Evolutionary conservation across 1,284 basidiomycete species (phyloP).

Genomic region (Phlebopus sp.): DNA sequence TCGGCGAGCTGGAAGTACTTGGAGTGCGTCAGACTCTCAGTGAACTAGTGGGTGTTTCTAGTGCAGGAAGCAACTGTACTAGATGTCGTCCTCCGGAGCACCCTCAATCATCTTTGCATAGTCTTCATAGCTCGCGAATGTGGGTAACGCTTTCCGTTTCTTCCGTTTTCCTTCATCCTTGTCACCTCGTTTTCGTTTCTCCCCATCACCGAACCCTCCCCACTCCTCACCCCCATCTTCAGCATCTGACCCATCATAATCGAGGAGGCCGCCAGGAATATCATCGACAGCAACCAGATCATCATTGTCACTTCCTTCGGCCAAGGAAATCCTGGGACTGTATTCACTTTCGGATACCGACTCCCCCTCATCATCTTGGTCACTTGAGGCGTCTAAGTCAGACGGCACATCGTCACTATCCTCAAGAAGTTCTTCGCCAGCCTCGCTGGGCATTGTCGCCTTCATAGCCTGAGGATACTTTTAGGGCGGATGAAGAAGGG

Average conservation of each 20-base stretch:
- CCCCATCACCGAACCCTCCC: constrained; percentile 42
- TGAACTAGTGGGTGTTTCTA: no score
- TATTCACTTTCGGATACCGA: constrained; percentile 14
- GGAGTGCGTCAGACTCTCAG: no score
- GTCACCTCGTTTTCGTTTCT: constrained; percentile 49
- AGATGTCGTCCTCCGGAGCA: constrained; percentile 27
- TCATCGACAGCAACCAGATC: constrained; percentile 61
- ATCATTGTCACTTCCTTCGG: constrained; percentile 66
- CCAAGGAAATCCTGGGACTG: constrained; percentile 48
- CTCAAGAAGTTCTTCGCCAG: constrained; percentile 45
- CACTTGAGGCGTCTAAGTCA: constrained; percentile 35
- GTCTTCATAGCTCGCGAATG: constrained; percentile 94
- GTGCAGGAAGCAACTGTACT: neutral
- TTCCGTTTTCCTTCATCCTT: constrained; percentile 58
- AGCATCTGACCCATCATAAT: constrained; percentile 53
- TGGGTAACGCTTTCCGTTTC: constrained; percentile 73
- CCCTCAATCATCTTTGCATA: constrained; percentile 93
- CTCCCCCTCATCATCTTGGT: constrained; percentile 33
- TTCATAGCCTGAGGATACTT: constrained; percentile 68
- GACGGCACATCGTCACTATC: constrained; percentile 41
- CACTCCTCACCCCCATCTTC: constrained; percentile 49
- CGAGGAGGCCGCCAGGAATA: constrained; percentile 53
- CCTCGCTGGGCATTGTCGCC: constrained; percentile 66
- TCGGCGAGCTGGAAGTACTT: no score
- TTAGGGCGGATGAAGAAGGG: constrained; percentile 1